A percentile compares a stretch with the other conserved stretches of the same genome.
Conservation (phyloP, 129 eudicot species). For the Artemisia tridentata region DNA sequence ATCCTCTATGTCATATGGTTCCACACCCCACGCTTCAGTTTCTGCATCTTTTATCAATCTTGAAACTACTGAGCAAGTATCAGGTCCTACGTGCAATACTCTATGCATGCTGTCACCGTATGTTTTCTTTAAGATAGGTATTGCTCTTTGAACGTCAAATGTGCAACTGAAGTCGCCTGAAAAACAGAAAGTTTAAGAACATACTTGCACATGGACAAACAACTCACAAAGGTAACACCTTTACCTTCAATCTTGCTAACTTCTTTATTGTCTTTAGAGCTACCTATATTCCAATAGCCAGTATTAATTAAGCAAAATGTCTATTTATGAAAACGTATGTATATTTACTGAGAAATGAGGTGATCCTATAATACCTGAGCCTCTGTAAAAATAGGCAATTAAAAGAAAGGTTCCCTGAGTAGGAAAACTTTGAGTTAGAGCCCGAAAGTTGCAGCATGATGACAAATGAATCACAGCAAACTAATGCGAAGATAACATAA, state of each 20-base stretch:
- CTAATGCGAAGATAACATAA: not conserved
- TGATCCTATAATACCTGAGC: not conserved
- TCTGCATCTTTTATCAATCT: not conserved
- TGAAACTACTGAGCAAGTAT: conserved; percentile 2
- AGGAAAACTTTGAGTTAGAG: not conserved
- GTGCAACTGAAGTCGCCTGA: conserved; percentile 1
- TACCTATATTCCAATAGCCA: conserved; percentile 1
- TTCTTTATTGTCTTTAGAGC: not conserved
- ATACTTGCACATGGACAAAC: not conserved
- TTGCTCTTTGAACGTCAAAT: not conserved
- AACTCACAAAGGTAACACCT: not conserved
- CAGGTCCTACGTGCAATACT: conserved; percentile 11
- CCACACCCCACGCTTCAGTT: conserved; percentile 16
- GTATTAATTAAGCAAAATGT: no score
- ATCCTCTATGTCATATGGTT: conserved; percentile 15
- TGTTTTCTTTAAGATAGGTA: not conserved
- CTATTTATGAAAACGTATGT: no score
- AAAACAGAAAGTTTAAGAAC: not conserved
- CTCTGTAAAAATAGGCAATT: conserved; percentile 1
- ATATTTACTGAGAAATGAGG: no score
- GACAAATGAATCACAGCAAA: not conserved
- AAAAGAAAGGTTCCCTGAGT: not conserved
- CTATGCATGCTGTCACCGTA: conserved; percentile 18
- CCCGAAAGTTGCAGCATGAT: not conserved
- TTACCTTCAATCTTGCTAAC: conserved; percentile 1